These are phyloP conservation scores for Rhexocercosporidium sp. DNA, from an alignment of 2,329 filamentous ascomycete species.

Conservation along the genomic window DNA sequence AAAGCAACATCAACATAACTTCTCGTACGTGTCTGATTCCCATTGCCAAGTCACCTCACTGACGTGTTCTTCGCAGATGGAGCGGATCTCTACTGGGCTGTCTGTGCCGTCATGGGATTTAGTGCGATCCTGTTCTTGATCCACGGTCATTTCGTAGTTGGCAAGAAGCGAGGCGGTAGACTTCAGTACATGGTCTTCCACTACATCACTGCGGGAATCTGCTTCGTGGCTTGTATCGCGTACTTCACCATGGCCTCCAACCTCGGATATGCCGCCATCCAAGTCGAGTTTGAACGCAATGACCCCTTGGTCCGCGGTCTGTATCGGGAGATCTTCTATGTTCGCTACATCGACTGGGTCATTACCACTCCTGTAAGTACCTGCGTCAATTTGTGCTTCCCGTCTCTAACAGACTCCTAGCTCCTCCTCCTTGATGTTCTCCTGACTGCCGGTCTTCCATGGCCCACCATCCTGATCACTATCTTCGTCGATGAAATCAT, in stretches of 20 bases:
- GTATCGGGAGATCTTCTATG: constrained; percentile 69
- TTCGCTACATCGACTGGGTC: constrained; percentile 68
- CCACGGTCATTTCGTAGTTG: constrained; percentile 54
- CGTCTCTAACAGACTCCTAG: constrained; percentile 18
- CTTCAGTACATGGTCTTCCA: constrained; percentile 54
- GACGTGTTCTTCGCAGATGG: constrained; percentile 43
- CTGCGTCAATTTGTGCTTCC: neutral
- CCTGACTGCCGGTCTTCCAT: constrained; percentile 67
- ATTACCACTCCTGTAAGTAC: constrained; percentile 60
- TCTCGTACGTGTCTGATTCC: constrained; percentile 40
- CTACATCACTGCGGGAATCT: constrained; percentile 40
- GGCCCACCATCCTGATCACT: constrained; percentile 65
- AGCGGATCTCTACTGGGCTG: constrained; percentile 67
- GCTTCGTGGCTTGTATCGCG: constrained; percentile 14
- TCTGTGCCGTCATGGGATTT: constrained; percentile 63
- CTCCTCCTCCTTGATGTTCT: constrained; percentile 66
- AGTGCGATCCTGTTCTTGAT: constrained; percentile 59
- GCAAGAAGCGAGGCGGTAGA: constrained; percentile 52
- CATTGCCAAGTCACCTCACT: neutral
- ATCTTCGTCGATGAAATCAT: constrained; percentile 69
- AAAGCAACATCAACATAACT: constrained; percentile 62
- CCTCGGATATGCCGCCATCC: constrained; percentile 65
- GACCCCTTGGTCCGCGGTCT: constrained; percentile 52
- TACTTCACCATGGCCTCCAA: constrained; percentile 68
- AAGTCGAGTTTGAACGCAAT: constrained; percentile 60